Conservation (phyloP, 2,329 filamentous ascomycete species). For the Xylariaceae sp. region DNA sequence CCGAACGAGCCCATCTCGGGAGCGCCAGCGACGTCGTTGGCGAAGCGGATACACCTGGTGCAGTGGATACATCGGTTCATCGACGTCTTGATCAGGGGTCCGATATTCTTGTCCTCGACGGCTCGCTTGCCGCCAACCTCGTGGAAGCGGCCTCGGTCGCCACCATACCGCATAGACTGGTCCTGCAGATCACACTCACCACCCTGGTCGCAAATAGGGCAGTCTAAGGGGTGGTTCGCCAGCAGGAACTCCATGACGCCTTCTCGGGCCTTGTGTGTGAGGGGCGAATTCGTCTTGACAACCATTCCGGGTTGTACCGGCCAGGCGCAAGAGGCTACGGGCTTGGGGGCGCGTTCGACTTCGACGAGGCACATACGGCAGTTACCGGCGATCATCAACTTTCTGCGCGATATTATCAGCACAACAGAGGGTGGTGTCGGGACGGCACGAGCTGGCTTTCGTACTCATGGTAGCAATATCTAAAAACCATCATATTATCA, state of each 20-base stretch:
- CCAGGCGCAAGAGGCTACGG: constrained; percentile 97
- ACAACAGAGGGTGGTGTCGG: constrained; percentile 1
- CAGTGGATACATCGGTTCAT: constrained; percentile 99
- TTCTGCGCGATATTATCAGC: constrained; percentile 54
- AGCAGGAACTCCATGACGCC: constrained; percentile 99
- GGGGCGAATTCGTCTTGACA: constrained; percentile 94
- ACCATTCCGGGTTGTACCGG: constrained; percentile 98
- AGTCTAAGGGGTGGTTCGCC: constrained; percentile 93
- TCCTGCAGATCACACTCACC: constrained; percentile 99
- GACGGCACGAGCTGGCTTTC: constrained; percentile 31
- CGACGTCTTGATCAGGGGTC: constrained; percentile 95
- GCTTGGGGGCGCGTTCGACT: constrained; percentile 93
- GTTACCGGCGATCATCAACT: constrained; percentile 98
- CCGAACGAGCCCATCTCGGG: constrained; percentile 92
- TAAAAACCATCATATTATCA: constrained; percentile 35
- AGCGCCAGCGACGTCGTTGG: constrained; percentile 93
- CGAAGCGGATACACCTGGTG: constrained; percentile 94
- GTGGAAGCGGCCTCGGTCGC: constrained; percentile 93
- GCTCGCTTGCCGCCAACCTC: constrained; percentile 93
- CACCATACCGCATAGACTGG: constrained; percentile 98
- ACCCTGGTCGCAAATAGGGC: constrained; percentile 97
- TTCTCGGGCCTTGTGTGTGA: constrained; percentile 96
- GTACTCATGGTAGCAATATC: constrained; percentile 99
- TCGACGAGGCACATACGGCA: constrained; percentile 99
- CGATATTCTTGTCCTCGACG: constrained; percentile 99